Base-by-base conservation (phyloP, 2,329 filamentous ascomycete genomes). In the Penicillium sp. region DNA sequence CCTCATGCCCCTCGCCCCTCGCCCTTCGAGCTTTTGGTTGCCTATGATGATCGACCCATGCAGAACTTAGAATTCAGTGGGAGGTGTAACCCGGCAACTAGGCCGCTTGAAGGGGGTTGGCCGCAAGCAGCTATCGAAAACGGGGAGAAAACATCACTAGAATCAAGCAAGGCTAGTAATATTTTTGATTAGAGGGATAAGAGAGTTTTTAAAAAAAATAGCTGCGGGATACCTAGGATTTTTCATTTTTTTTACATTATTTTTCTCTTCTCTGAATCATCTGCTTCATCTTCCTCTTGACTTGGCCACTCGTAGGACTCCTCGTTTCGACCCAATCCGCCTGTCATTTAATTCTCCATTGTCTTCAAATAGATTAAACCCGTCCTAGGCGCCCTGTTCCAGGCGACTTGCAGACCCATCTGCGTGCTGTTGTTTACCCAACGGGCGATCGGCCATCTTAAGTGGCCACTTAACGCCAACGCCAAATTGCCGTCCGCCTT, bases 401-500 rank as follows among this genome's bases (percentile, higher is more conserved):
- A n/a, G n/a, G n/a, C n/a, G n/a, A n/a, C n/a, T n/a, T n/a, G n/a
- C n/a, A 6, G 26, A 13, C 23, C 21, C 27, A 8, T 29, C 29
- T 23, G 17, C 15, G 18, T 42, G 24, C 20, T 34, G 29, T 49
- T 41, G 18, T 24, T 15, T 29, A 27, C 7, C 12, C 33, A 27
- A 13, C 7, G 20, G 40, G 17, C 34, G 29, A 47, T 45, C 52
- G 9, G 48, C 26, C 23, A 48, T 27, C 40, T 43, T 36, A 23
- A 56, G 59, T 63, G 59, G 59, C 61, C 60, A 62, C 58, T 60
- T 51, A 53, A n/a, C n/a, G n/a, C n/a, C n/a, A n/a, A n/a, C 57
- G 43, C 54, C 54, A 52, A 50, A 46, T 47, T 42, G 50, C 45
- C 55, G 49, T 58, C 51, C 58, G 46, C 60, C 54, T 61, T 51